Percentiles rank a stretch among this genome's conserved stretches.
These are phyloP conservation scores for Udeniomyces megalosporus DNA, from an alignment of 768 basidiomycete species.

Conservation along the genomic window DNA sequence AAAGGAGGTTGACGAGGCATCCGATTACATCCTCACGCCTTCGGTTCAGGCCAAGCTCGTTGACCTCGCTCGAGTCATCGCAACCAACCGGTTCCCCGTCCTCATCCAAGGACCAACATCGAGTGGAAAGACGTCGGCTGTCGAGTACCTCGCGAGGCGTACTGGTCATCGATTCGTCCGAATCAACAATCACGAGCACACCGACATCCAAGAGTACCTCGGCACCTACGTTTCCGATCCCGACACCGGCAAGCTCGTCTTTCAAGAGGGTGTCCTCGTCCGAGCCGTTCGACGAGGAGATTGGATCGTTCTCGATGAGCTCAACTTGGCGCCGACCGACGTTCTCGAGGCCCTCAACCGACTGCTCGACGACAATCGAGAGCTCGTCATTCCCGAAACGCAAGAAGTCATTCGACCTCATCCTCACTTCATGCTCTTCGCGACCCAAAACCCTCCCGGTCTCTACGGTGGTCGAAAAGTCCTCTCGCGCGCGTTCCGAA, in stretches of 20 bases:
- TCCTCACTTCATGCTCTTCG: conserved; percentile 92
- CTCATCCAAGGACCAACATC: conserved; percentile 97
- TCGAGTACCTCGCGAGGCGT: conserved; percentile 81
- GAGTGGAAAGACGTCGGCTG: conserved; percentile 88
- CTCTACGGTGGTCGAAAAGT: conserved; percentile 89
- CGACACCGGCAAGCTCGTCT: conserved; percentile 77
- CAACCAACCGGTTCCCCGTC: conserved; percentile 78
- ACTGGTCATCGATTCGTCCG: conserved; percentile 92
- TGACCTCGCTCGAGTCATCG: conserved; percentile 78
- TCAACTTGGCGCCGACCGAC: conserved; percentile 94
- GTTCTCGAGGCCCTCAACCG: conserved; percentile 95
- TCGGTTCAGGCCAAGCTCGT: conserved; percentile 89
- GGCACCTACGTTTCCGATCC: conserved; percentile 93
- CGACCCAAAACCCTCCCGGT: conserved; percentile 94
- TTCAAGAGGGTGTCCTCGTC: conserved; percentile 85
- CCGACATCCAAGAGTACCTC: conserved; percentile 96
- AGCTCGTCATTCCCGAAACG: conserved; percentile 86
- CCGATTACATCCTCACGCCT: conserved; percentile 80
- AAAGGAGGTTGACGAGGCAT: conserved; percentile 38
- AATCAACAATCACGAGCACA: conserved; percentile 99
- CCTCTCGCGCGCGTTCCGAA: conserved; percentile 86
- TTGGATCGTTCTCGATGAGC: conserved; percentile 96
- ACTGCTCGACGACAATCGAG: conserved; percentile 90
- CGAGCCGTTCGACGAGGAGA: conserved; percentile 78
- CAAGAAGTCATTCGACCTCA: conserved; percentile 87